phyloP scores from a whole-genome alignment of 306 rosid species.

The Gillenia trifoliata region DNA sequence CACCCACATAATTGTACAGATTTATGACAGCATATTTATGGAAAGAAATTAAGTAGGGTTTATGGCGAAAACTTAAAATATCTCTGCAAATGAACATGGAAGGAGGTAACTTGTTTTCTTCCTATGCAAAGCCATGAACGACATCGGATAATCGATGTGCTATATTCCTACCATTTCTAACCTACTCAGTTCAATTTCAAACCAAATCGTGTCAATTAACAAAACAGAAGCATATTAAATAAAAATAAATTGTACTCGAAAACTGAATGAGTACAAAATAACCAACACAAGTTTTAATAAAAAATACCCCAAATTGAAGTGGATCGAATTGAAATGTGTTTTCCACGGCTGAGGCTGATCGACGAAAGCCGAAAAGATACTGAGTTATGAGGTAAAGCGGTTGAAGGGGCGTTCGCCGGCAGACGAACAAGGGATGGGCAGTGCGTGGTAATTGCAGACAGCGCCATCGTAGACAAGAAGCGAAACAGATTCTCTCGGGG shows the following conservation, averaged over 20 bases:
- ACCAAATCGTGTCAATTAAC: neutral
- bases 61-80: too few species aligned
- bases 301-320: conserved; percentile 46
- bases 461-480: conserved; percentile 48
- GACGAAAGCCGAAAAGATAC: conserved; percentile 39
- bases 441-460: conserved; percentile 42
- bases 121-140: too few species aligned
- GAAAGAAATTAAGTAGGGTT: too few species aligned
- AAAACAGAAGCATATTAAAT: neutral
- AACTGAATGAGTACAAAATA: neutral
- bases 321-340: conserved; percentile 61
- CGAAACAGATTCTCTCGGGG: neutral
- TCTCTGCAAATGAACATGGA: too few species aligned
- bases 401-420: conserved; percentile 21
- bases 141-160: too few species aligned
- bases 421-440: conserved; percentile 42
- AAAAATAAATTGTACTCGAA: neutral
- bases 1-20: too few species aligned
- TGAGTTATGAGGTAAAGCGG: conserved; percentile 28
- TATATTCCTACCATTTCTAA: neutral
- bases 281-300: neutral
- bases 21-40: too few species aligned
- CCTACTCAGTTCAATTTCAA: neutral
- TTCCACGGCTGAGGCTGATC: conserved; percentile 31
- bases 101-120: too few species aligned